Conservation (phyloP, 2,329 filamentous ascomycete genomes). For the Fusarium oxysporum region DNA sequence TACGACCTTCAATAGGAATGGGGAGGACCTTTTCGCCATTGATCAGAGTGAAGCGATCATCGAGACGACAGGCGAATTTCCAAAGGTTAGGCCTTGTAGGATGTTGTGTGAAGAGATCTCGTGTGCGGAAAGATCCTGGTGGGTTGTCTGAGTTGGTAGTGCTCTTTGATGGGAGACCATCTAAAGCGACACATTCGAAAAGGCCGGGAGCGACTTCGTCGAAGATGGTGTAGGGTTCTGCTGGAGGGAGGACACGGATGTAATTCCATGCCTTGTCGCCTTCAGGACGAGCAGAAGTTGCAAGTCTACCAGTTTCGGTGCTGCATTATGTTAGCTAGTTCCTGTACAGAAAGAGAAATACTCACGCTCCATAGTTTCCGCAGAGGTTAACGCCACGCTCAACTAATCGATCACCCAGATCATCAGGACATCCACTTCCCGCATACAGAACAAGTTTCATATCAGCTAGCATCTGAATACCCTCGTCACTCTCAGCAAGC, state of each 20-base stretch:
- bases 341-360: rapidly evolving
- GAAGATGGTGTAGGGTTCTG: slow-evolving; percentile 41
- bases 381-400: slow-evolving; percentile 65
- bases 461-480: slow-evolving; percentile 58
- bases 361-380: slow-evolving; percentile 67
- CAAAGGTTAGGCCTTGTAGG: slow-evolving; percentile 55
- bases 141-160: slow-evolving; percentile 54
- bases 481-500: slow-evolving; percentile 67
- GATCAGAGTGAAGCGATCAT: slow-evolving; percentile 58
- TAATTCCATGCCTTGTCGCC: slow-evolving; percentile 49
- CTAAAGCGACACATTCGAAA: slow-evolving; percentile 53
- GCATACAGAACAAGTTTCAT: slow-evolving; percentile 67
- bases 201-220: slow-evolving; percentile 47
- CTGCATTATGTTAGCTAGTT: slow-evolving; percentile 10
- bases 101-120: slow-evolving; percentile 58
- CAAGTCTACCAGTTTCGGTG: slow-evolving; percentile 46
- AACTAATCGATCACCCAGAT: slow-evolving; percentile 66
- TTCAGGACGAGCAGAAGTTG: slow-evolving; percentile 42
- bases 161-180: slow-evolving; percentile 53
- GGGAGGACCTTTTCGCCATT: slow-evolving; percentile 63
- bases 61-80: slow-evolving; percentile 59
- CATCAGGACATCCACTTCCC: slow-evolving; percentile 69
- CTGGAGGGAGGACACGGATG: slow-evolving; percentile 47
- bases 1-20: slow-evolving; percentile 62
- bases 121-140: slow-evolving; percentile 57